These are phyloP conservation scores for Dictyostelium brefeldianum DNA, from an alignment of 78 protist genomes.

Conservation along the genomic window DNA sequence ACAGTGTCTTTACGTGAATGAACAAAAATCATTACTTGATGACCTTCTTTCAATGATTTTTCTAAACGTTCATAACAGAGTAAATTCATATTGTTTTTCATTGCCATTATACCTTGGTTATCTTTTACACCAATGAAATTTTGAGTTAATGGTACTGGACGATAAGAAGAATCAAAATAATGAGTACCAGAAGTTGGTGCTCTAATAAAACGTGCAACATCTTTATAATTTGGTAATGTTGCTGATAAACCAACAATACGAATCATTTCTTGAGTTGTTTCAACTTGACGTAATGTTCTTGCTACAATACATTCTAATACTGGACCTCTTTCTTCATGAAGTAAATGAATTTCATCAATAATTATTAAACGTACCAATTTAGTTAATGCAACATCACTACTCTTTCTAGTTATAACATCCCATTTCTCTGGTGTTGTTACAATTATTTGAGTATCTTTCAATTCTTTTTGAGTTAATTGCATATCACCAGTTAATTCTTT, in stretches of 20 bases:
- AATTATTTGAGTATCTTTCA: constrained; percentile 94
- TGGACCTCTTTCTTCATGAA: constrained; percentile 99
- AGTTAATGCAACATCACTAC: constrained; percentile 89
- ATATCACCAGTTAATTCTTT: constrained; percentile 99
- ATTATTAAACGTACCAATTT: constrained; percentile 92
- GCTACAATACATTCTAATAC: constrained; percentile 98
- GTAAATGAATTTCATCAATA: constrained; percentile 99
- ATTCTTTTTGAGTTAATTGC: constrained; percentile 96
- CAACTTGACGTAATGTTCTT: constrained; percentile 95
- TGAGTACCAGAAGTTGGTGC: constrained; percentile 92
- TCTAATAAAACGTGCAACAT: constrained; percentile 97
- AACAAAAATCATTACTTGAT: constrained; percentile 98
- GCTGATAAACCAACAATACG: constrained; percentile 99
- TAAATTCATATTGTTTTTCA: constrained; percentile 81
- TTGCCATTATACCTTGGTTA: constrained; percentile 2
- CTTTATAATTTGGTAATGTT: constrained; percentile 99
- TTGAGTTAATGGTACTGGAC: constrained; percentile 98
- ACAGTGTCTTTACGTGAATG: constrained; percentile 97
- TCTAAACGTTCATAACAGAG: constrained; percentile 86
- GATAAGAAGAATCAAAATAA: constrained; percentile 93
- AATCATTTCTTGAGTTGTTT: constrained; percentile 95
- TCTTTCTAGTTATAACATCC: constrained; percentile 99
- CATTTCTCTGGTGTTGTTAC: constrained; percentile 99
- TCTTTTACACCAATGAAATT: constrained; percentile 95
- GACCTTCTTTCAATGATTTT: constrained; percentile 65